phyloP scores from a whole-genome alignment of 768 basidiomycete genomes.

The Hortiboletus campestris region DNA sequence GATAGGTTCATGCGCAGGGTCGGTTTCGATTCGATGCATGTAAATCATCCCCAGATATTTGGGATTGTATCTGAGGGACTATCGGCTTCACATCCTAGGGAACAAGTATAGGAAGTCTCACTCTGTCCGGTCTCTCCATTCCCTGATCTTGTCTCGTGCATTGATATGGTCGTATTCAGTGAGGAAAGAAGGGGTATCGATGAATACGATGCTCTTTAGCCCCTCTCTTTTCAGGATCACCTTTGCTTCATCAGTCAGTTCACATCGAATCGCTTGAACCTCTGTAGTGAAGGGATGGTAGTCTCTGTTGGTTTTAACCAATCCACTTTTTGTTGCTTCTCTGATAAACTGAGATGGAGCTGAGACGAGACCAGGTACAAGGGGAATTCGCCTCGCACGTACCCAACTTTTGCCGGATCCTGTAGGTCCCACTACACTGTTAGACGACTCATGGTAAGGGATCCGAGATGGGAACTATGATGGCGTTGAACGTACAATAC shows the following conservation, averaged over 20 bases:
- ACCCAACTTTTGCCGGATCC: constrained; percentile 24
- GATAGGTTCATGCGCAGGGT: constrained; percentile 7
- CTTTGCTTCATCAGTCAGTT: constrained; percentile 10
- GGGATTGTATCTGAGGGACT: neutral
- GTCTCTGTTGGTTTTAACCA: neutral
- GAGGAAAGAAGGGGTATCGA: constrained; percentile 23
- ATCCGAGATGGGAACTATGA: neutral
- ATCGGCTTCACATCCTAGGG: neutral
- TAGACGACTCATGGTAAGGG: neutral
- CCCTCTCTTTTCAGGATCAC: neutral
- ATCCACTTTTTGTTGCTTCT: constrained; percentile 3
- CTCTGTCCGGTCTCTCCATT: constrained; percentile 2
- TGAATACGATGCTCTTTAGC: constrained; percentile 13
- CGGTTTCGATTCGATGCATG: constrained; percentile 18
- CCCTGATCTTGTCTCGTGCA: neutral
- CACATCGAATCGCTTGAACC: constrained; percentile 14
- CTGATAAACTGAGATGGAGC: constrained; percentile 9
- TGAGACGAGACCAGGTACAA: neutral
- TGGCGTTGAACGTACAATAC: constrained; percentile 14
- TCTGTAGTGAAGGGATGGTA: constrained; percentile 4
- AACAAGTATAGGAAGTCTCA: neutral
- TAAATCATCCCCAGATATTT: constrained; percentile 13
- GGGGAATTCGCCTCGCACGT: neutral
- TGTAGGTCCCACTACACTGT: constrained; percentile 19
- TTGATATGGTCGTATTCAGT: constrained; percentile 8